Evolutionary conservation across 1,284 basidiomycete species (phyloP).

Genomic region (Ceratobasidium sp.): DNA sequence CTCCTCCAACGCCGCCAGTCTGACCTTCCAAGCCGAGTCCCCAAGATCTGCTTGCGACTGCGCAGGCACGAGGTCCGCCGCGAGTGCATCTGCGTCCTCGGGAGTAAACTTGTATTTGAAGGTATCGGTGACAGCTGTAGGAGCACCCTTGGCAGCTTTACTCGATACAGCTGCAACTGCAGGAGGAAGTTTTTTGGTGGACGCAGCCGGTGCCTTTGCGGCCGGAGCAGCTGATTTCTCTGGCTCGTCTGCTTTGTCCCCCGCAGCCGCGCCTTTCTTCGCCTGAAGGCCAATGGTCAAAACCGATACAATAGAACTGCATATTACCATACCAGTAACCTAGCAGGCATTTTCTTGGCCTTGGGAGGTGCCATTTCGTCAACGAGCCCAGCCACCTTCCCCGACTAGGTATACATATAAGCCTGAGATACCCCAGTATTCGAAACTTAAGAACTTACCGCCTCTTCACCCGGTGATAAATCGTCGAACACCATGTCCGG

Average conservation of each 20-base stretch:
- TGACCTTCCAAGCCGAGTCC: slow-evolving; percentile 93
- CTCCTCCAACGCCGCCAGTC: slow-evolving; percentile 88
- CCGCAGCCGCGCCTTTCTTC: slow-evolving; percentile 64
- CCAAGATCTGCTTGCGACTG: slow-evolving; percentile 77
- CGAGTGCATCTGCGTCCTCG: slow-evolving; percentile 91
- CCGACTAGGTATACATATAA: slow-evolving; percentile 1
- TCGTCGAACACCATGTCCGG: slow-evolving; percentile 43
- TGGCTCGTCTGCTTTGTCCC: slow-evolving; percentile 50
- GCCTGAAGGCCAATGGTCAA: slow-evolving; percentile 53
- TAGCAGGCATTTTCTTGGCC: slow-evolving; percentile 51
- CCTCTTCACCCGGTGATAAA: slow-evolving; percentile 5
- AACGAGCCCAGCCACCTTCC: slow-evolving; percentile 24
- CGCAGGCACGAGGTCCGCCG: slow-evolving; percentile 78
- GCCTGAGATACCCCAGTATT: not conserved
- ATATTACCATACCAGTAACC: slow-evolving; percentile 49
- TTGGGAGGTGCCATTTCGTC: slow-evolving; percentile 47
- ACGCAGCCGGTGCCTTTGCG: slow-evolving; percentile 53
- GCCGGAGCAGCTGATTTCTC: slow-evolving; percentile 52
- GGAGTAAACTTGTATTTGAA: slow-evolving; percentile 93
- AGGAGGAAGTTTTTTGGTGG: slow-evolving; percentile 62
- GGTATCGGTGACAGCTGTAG: slow-evolving; percentile 72
- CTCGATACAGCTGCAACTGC: slow-evolving; percentile 57
- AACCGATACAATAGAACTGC: not conserved
- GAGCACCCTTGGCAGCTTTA: slow-evolving; percentile 65
- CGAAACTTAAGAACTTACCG: not conserved